Conservation (phyloP, 768 basidiomycete genomes). For the Multifurca ochricompacta region DNA sequence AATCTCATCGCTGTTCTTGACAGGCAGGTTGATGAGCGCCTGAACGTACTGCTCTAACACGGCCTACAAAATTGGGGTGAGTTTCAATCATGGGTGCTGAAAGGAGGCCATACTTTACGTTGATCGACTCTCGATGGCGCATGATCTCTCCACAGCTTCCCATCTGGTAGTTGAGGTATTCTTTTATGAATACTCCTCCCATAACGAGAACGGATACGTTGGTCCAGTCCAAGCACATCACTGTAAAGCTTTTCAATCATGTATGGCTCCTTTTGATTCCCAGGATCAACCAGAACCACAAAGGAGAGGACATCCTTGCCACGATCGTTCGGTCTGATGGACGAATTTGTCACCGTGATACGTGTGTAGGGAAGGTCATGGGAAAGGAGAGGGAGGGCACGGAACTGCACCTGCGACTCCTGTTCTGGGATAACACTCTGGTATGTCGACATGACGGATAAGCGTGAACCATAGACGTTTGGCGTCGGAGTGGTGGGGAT, state of each 20-base stretch:
- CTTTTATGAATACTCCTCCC: constrained; percentile 70
- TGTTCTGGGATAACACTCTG: constrained; percentile 23
- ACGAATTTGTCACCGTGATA: constrained; percentile 68
- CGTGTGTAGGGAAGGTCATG: constrained; percentile 67
- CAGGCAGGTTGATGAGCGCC: constrained; percentile 68
- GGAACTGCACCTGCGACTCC: constrained; percentile 40
- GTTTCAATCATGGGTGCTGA: constrained; percentile 9
- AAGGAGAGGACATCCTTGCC: constrained; percentile 92
- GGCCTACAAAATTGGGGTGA: constrained; percentile 34
- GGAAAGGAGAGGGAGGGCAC: constrained; percentile 62
- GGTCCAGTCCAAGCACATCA: constrained; percentile 85
- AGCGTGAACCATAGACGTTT: constrained; percentile 12
- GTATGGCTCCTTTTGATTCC: constrained; percentile 64
- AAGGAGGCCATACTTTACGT: constrained; percentile 62
- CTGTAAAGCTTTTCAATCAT: constrained; percentile 91
- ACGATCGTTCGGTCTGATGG: constrained; percentile 81
- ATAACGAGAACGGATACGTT: constrained; percentile 49
- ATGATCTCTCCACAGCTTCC: constrained; percentile 92
- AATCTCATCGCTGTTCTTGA: constrained; percentile 84
- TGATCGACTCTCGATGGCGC: constrained; percentile 96
- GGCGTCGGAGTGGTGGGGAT: constrained; percentile 19
- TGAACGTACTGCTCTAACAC: constrained; percentile 83
- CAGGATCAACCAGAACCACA: constrained; percentile 66
- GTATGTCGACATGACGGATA: constrained; percentile 13
- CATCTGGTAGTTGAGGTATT: constrained; percentile 79